Base-by-base conservation (phyloP, 352 stramenopile genomes). In the Saprolegnia parasitica region DNA sequence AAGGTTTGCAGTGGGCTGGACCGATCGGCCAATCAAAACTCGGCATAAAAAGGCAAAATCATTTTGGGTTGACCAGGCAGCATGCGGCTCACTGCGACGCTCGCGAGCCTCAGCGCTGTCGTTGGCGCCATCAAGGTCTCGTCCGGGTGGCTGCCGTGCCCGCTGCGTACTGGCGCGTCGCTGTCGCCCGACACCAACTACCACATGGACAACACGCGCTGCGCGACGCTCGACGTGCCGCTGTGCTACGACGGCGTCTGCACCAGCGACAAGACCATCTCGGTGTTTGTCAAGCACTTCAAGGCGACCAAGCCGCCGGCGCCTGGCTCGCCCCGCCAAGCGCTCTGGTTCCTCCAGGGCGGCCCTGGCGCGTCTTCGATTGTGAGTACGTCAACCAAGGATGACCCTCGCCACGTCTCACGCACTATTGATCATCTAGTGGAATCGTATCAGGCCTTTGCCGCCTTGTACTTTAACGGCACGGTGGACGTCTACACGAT, bases 401-500 rank as follows among this genome's bases (percentile, higher is more conserved):
- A 0, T 47, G 9, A 40, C 20, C 29, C 3, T 57, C 32, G 6
- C 21, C 24, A 20, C 40, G 18, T 23, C 21, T 65, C 35, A 29
- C 61, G 23, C 49, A 23, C n/a, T n/a, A n/a, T n/a, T n/a, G 23
- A 24, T 35, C 2, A 15, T 42, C 6, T 47, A 83, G 74, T 80
- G 75, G 77, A 83, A 29, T 73, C 55, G 20, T 57, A 37, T n/a
- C 76, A 81, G 74, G 21, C 71, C 18, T 61, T 68, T 6, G 57
- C 80, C 16, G 57, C 77, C 16, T 6, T 35, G 15, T 26, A 63
- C 39, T 40, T 81, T 1, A 46, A 73, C n/a, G 73, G 74, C 67
- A 52, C 58, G 6, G 77, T 79, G 8, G 81, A 80, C 37, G 76
- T 86, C 2, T 86, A 86, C 64, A 86, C 78, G 21, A 81, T 86